Evolutionary conservation across 805 yeast species (phyloP), one percentile per base, ranked within the genome.

Genomic region (Kodamaea kaohsiungensis): DNA sequence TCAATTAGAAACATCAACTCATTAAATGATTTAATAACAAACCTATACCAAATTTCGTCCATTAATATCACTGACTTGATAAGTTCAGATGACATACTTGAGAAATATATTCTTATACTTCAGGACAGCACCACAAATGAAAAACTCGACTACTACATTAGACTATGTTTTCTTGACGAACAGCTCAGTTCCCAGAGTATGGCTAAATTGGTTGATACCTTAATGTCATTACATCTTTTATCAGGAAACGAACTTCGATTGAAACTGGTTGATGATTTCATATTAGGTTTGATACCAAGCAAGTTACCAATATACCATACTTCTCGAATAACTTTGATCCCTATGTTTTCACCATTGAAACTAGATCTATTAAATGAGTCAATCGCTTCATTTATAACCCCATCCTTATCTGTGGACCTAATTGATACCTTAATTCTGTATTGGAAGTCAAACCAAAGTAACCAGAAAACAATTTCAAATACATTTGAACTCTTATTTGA

Each of bases 1-100:
- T 55, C 65, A 10, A 61, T 65, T 8, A 56, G 56, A 43, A 62
- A 62, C 6, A 53, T 68, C 7, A 56, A 59, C 33, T 66, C 72
- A 0, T 49, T 65, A 10, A 48, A 56, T 6, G 48, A 53, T 10
- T 56, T 70, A 19, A 60, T 61, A 1, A 46, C 59, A 1, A 54
- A 60, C 33, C 56, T 66, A 8, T 62, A 64, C 33, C 54, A 56
- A 5, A 59, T 68, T 12, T 40, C 52, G 10, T 17, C 37, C 7
- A 15, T 49, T 3, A 49, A 42, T 12, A 15, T 54, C 7, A 40
- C 17, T 18, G 55, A 55, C 25, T 38, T 52, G 13, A 35, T 55
- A n/a, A 5, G n/a, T 7, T 13, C 47, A 4, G 55, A 48, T 12
- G 40, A n/a, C 8, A 15, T 27, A 8, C 19, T 45, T 10, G 33